These are phyloP conservation scores for Begonia peltatifolia DNA, from an alignment of 306 rosid species.

Conservation along the genomic window DNA sequence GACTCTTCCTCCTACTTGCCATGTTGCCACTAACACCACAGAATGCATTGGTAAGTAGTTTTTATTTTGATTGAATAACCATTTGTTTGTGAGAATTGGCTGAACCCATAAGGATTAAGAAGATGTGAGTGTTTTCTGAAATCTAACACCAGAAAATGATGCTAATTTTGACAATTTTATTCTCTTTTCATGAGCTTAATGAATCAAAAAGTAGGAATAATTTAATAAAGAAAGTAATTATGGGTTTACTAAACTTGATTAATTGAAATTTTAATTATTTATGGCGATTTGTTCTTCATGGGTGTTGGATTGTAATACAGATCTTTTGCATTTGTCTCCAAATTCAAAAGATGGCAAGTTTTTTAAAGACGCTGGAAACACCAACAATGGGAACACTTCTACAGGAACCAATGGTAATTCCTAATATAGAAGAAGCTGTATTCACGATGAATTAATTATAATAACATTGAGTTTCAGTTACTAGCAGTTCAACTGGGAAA, in stretches of 20 bases:
- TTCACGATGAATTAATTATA: neutral
- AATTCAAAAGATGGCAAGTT: slow-evolving; percentile 44
- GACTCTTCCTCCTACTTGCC: slow-evolving; percentile 34
- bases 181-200: too few species aligned
- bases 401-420: slow-evolving; percentile 19
- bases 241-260: too few species aligned
- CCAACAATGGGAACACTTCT: slow-evolving; percentile 3
- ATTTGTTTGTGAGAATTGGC: too few species aligned
- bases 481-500: slow-evolving; percentile 6
- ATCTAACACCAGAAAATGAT: too few species aligned
- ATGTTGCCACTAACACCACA: slow-evolving; percentile 28
- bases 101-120: too few species aligned
- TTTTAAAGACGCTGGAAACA: slow-evolving; percentile 21
- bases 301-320: slow-evolving; percentile 14
- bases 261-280: neutral
- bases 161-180: too few species aligned
- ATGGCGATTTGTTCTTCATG: neutral
- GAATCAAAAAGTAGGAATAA: too few species aligned
- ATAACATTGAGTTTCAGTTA: neutral
- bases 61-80: neutral
- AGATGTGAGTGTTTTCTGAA: neutral
- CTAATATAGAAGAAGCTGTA: too few species aligned
- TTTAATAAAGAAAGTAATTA: too few species aligned
- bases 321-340: slow-evolving; percentile 53
- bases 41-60: slow-evolving; percentile 37